Base-by-base conservation (phyloP, 306 rosid species). In the Cercis canadensis region DNA sequence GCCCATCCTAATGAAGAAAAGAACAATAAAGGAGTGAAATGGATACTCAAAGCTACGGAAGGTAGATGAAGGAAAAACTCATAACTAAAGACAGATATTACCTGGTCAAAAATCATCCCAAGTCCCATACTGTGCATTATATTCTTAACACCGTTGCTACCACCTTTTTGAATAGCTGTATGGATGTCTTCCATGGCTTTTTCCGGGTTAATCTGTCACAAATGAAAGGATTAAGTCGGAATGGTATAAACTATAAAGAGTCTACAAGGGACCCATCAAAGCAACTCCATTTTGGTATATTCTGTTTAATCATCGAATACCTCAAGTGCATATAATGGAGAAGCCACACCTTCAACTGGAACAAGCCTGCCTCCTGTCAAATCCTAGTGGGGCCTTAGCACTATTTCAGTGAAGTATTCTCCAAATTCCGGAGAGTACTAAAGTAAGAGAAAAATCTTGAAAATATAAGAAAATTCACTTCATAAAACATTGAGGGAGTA, bases 101-200 rank as follows among this genome's bases (percentile, higher is more conserved):
- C 97, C 93, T 89, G 96, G 16, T 85, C 84, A 10, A 85, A 88
- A 66, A 92, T 57, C 86, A 81, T 80, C 65, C 96, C 97, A 52
- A 92, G 96, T 78, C 97, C 97, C 88, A 89, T 83, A 63, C 97
- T 89, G 80, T 92, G 79, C 96, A 92, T 85, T 60, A 87, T 65
- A 82, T 84, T 89, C 82, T 92, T 87, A 29, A 87, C 82, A 10
- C 90, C 96, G 19, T 86, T 81, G 69, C 87, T 82, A 13, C 89
- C 93, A 75, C 66, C 82, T 16, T 56, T 72, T 65, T 92, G 70
- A 70, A 56, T 51, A 32, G 75, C 86, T 31, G 79, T 51, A 12
- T 72, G 86, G 57, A 85, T 83, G 72, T 89, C 96, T 76, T 87
- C 96, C 84, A 89, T 78, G 17, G 93, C 87, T 76, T 87, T 89